Percentiles rank a stretch among this genome's conserved stretches.
These are phyloP conservation scores for Ophiognomonia clavigignenti-juglandacearum DNA, from an alignment of 2,329 filamentous ascomycete species.

Conservation along the genomic window DNA sequence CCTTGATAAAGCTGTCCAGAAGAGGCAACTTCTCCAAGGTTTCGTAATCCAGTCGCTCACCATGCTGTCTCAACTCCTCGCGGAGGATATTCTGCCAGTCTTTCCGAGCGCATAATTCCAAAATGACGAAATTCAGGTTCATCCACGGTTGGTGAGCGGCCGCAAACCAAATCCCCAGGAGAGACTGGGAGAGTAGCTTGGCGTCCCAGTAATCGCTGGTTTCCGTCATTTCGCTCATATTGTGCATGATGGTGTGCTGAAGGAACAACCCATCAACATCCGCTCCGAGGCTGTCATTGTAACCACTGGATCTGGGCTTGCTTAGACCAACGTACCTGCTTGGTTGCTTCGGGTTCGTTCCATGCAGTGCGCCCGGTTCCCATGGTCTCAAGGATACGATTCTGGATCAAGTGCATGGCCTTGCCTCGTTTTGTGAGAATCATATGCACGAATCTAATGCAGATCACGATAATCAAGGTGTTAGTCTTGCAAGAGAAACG, in stretches of 20 bases:
- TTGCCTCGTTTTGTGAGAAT: neutral
- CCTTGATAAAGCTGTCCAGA: slow-evolving; percentile 4
- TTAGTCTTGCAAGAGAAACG: too few species aligned
- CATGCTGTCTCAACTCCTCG: neutral
- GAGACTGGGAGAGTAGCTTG: slow-evolving; percentile 1
- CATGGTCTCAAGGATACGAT: neutral
- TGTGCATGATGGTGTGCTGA: slow-evolving; percentile 2
- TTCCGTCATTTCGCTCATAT: neutral
- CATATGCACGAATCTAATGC: neutral
- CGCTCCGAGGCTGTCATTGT: too few species aligned
- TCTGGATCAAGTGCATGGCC: slow-evolving; percentile 1
- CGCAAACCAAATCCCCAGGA: slow-evolving; percentile 2
- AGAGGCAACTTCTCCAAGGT: neutral
- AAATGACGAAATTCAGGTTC: neutral
- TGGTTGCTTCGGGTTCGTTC: neutral
- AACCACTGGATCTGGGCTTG: too few species aligned
- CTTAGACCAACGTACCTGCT: neutral
- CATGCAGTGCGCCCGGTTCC: neutral
- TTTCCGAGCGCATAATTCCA: neutral
- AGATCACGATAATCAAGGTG: too few species aligned
- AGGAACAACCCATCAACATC: too few species aligned
- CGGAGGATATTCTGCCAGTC: neutral
- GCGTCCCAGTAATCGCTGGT: neutral
- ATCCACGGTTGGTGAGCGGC: slow-evolving; percentile 2
- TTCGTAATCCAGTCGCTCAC: neutral